A percentile compares a stretch with the other conserved stretches of the same genome.
phyloP scores from a whole-genome alignment of 2,329 filamentous ascomycete species.

The Simplicillium aogashimaense region DNA sequence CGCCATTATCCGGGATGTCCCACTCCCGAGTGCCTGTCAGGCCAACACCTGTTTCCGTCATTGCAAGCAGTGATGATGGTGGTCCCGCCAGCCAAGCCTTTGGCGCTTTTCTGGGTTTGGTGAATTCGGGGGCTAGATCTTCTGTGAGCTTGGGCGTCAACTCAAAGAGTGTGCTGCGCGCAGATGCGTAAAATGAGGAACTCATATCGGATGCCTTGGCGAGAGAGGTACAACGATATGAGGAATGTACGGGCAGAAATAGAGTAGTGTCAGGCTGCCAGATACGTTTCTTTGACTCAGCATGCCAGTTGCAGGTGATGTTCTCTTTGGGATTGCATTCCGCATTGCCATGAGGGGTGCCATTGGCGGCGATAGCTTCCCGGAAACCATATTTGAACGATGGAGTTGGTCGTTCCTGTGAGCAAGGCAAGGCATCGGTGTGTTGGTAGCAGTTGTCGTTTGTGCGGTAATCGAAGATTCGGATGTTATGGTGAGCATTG shows the following conservation, averaged over 20 bases:
- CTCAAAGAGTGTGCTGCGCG: slow-evolving; percentile 37
- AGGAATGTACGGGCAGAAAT: slow-evolving; percentile 26
- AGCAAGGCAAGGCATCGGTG: slow-evolving; percentile 36
- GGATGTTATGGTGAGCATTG: slow-evolving; percentile 30
- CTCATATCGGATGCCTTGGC: slow-evolving; percentile 35
- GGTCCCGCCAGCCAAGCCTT: not conserved
- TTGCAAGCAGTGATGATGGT: not conserved
- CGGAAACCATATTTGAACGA: slow-evolving; percentile 17
- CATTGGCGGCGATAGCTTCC: slow-evolving; percentile 23
- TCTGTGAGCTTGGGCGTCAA: slow-evolving; percentile 20
- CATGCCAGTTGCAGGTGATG: slow-evolving; percentile 36
- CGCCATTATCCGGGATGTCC: not conserved
- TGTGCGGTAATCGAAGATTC: slow-evolving; percentile 46
- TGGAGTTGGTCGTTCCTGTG: slow-evolving; percentile 22
- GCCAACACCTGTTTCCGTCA: slow-evolving; percentile 1
- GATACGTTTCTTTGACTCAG: slow-evolving; percentile 27
- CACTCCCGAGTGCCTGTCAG: not conserved
- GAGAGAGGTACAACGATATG: slow-evolving; percentile 32
- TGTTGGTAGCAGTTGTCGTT: slow-evolving; percentile 34
- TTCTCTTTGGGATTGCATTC: slow-evolving; percentile 5
- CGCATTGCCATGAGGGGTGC: slow-evolving; percentile 3
- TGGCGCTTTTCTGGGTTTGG: not conserved
- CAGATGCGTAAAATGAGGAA: slow-evolving; percentile 37
- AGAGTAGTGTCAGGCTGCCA: slow-evolving; percentile 40
- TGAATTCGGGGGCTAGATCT: slow-evolving; percentile 7